Conservation (phyloP, 768 basidiomycete genomes). For the Kondoa subrosea region DNA sequence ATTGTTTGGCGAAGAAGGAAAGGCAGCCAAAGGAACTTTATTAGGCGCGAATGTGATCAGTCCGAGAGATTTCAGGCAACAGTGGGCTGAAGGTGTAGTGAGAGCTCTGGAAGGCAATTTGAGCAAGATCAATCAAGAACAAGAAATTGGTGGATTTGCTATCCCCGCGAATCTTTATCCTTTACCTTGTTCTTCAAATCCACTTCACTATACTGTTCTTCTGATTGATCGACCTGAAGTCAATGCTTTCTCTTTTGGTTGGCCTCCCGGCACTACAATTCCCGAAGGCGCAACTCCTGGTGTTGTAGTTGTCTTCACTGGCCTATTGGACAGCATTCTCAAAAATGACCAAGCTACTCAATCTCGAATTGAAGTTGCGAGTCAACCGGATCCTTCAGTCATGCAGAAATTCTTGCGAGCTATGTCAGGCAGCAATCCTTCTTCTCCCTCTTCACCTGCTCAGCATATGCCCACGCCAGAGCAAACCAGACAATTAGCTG, state of each 20-base stretch:
- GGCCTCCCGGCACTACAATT: constrained; percentile 31
- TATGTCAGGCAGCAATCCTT: background rate
- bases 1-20: constrained; percentile 23
- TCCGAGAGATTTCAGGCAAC: constrained; percentile 68
- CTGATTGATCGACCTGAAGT: constrained; percentile 71
- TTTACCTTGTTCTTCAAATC: background rate
- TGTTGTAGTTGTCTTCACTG: constrained; percentile 85
- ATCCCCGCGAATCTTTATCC: background rate
- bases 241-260: constrained; percentile 93
- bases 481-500: constrained; percentile 74
- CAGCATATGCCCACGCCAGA: background rate
- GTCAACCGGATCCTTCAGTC: constrained; percentile 5
- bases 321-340: constrained; percentile 76
- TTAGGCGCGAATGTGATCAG: constrained; percentile 43
- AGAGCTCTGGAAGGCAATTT: constrained; percentile 30
- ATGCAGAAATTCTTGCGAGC: no score
- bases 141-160: background rate
- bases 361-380: constrained; percentile 4
- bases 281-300: constrained; percentile 33
- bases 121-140: constrained; percentile 46
- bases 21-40: constrained; percentile 16
- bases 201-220: constrained; percentile 57
- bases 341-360: constrained; percentile 35
- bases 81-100: constrained; percentile 60
- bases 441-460: constrained; percentile 1